A percentile compares a stretch with the other conserved stretches of the same genome.
Conservation (phyloP, 345 rosid genomes). For the Passiflora organensis region DNA sequence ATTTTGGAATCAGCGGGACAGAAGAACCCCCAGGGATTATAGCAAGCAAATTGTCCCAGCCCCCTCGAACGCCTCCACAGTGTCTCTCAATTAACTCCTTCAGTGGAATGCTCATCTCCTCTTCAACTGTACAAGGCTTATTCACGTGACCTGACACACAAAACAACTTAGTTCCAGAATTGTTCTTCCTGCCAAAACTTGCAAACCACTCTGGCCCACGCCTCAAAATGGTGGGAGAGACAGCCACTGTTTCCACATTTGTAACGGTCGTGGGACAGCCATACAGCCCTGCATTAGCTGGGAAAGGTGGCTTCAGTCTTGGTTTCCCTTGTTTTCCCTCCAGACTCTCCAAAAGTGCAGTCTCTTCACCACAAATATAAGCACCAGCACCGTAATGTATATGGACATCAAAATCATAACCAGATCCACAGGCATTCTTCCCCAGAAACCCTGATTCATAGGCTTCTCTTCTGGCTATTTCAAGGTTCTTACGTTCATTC, state of each 20-base stretch:
- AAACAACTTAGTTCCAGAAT: constrained; percentile 79
- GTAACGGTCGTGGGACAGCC: constrained; percentile 98
- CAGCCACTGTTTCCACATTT: constrained; percentile 93
- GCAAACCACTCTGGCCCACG: constrained; percentile 99
- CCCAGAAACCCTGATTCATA: constrained; percentile 89
- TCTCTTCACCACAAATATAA: constrained; percentile 97
- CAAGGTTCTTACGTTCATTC: constrained; percentile 74
- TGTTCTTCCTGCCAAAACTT: constrained; percentile 95
- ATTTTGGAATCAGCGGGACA: constrained; percentile 80
- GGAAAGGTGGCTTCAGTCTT: constrained; percentile 98
- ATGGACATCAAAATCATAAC: constrained; percentile 93
- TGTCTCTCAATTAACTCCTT: constrained; percentile 94
- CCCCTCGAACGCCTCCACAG: constrained; percentile 94
- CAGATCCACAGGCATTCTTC: constrained; percentile 96
- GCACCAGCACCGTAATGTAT: constrained; percentile 99
- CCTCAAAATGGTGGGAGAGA: constrained; percentile 91
- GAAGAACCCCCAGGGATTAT: constrained; percentile 95
- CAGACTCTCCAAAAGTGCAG: constrained; percentile 92
- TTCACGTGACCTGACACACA: constrained; percentile 92
- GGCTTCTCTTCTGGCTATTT: constrained; percentile 85
- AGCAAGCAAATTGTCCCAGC: constrained; percentile 96
- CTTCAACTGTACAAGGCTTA: constrained; percentile 93
- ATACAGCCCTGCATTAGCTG: constrained; percentile 92
- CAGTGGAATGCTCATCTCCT: constrained; percentile 91
- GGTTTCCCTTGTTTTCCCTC: constrained; percentile 99